Conservation (phyloP, 1,284 basidiomycete genomes). For the Hymenochaete sp. region DNA sequence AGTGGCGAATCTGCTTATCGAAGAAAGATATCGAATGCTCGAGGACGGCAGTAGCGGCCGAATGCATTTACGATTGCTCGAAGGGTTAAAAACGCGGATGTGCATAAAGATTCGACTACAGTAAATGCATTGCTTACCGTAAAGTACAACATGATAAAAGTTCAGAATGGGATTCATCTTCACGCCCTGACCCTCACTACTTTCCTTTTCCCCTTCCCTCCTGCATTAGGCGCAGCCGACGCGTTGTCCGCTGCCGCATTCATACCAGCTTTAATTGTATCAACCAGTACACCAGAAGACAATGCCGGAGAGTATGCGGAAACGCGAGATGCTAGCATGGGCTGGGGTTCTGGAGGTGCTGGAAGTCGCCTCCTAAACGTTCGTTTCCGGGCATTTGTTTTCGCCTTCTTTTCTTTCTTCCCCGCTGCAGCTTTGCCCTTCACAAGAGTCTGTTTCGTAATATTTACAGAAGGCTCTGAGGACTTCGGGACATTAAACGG, state of each 20-base stretch:
- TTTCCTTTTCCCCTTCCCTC: constrained; percentile 55
- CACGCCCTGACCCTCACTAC: constrained; percentile 42
- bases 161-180: not conserved
- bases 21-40: too few relatives aligned
- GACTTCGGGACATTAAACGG: constrained; percentile 37
- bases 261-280: constrained; percentile 75
- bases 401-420: constrained; percentile 26
- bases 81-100: too few relatives aligned
- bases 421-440: not conserved
- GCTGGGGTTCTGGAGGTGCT: constrained; percentile 45
- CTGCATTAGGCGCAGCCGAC: constrained; percentile 30
- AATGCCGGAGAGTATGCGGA: constrained; percentile 65
- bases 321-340: constrained; percentile 43
- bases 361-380: constrained; percentile 37
- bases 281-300: constrained; percentile 62
- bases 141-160: not conserved
- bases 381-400: constrained; percentile 25
- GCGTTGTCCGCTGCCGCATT: constrained; percentile 38
- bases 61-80: too few relatives aligned
- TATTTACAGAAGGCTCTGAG: constrained; percentile 20
- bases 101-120: not conserved
- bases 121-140: not conserved
- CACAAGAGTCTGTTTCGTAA: constrained; percentile 17
- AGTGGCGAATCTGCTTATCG: too few relatives aligned
- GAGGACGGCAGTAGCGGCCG: too few relatives aligned